phyloP scores from a whole-genome alignment of 257 asterid species.

The Nicotiana attenuata region DNA sequence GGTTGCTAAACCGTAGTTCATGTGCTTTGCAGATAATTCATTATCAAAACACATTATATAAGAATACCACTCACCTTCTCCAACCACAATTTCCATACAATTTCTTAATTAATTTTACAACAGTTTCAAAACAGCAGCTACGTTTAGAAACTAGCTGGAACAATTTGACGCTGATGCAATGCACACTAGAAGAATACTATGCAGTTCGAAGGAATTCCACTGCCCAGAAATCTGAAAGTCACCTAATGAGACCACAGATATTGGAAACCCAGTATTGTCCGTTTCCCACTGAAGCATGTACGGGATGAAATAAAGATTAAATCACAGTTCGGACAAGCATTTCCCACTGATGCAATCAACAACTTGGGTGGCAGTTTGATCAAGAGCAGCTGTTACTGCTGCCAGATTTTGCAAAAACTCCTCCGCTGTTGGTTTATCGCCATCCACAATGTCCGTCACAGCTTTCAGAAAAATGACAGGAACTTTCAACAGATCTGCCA shows the following conservation, averaged over 20 bases:
- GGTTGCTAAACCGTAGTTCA: background rate
- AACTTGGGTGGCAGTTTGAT: slow-evolving; percentile 52
- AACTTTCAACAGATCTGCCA: slow-evolving; percentile 76
- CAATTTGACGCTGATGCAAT: background rate
- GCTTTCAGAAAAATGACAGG: slow-evolving; percentile 82
- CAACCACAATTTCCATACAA: background rate
- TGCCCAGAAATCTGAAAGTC: background rate
- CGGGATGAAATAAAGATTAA: background rate
- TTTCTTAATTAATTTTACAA: background rate
- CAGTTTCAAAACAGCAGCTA: background rate
- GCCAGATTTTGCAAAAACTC: slow-evolving; percentile 78
- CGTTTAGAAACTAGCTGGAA: background rate
- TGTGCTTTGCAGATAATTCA: background rate
- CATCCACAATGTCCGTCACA: slow-evolving; percentile 85
- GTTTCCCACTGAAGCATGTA: background rate
- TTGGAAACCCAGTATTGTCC: background rate
- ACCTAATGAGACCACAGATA: background rate
- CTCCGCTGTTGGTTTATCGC: slow-evolving; percentile 87
- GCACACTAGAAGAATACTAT: background rate
- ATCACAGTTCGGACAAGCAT: slow-evolving; percentile 58
- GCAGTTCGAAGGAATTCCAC: background rate
- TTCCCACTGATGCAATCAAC: slow-evolving; percentile 71
- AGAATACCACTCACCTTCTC: background rate
- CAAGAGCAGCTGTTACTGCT: slow-evolving; percentile 87
- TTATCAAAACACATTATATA: background rate